Base-by-base conservation (phyloP, 2,329 filamentous ascomycete genomes). In the Sporothrix humicola region DNA sequence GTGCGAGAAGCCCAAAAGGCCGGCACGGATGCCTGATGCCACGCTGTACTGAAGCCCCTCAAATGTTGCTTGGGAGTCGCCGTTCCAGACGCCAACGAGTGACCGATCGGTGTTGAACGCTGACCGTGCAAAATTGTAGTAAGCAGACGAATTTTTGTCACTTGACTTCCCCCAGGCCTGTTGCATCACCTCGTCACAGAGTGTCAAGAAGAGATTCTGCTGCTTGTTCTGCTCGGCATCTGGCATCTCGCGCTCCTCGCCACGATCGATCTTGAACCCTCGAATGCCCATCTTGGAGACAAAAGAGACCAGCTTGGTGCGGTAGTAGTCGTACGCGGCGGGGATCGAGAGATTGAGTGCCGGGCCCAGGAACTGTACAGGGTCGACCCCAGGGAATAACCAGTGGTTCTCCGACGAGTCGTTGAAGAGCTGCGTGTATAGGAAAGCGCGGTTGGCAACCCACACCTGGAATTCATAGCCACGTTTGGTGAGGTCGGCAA, bases 231-330 rank as follows among this genome's bases (percentile, higher is more conserved):
- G 81, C 65, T 79, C 78, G 59, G 77, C 79, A 7, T 78, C 80
- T 13, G 81, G 81, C 80, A 82, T 81, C 74, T 82, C 81, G n/a
- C 76, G 77, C 76, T 82, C 81, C 68, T 82, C 81, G 31, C 81
- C 81, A 37, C 81, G 78, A 59, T 82, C 81, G 71, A 82, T 82
- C 73, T 82, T 82, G 73, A 80, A 82, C 7, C 81, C 81, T 58
- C 79, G 79, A 10, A 82, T 79, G 13, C 81, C 81, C 4, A 81
- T 74, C 20, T 44, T 58, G 7, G 75, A 73, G n/a, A 81, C 75
- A 72, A 81, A 82, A 69, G 77, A 77, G 23, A 74, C 74, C 6
- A 82, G 73, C 52, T 76, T 75, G 10, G 77, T 68, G n/a, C 79
- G 76, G 74, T 81, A 79, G 74, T 82, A 82, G 15, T 77, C 63